These are phyloP conservation scores for Trichoderma oligosporum DNA, from an alignment of 2,329 filamentous ascomycete genomes.

Conservation along the genomic window DNA sequence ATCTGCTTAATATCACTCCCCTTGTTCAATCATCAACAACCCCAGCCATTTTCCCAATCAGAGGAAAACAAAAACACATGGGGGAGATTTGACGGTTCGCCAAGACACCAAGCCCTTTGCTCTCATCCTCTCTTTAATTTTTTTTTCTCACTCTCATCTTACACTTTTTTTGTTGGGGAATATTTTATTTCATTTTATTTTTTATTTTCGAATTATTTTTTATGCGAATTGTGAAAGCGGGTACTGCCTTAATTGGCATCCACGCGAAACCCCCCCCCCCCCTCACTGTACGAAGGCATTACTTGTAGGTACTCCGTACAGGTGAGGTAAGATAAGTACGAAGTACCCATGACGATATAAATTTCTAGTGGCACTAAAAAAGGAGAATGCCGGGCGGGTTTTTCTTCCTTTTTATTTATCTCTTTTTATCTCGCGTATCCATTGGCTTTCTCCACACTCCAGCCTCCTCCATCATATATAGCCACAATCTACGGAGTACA, in stretches of 20 bases:
- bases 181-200: no score
- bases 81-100: not conserved
- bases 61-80: not conserved
- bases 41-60: not conserved
- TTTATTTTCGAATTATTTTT: not conserved
- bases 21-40: not conserved
- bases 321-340: not conserved
- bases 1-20: not conserved
- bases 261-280: conserved; percentile 9
- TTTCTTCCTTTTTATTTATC: not conserved
- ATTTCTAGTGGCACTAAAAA: not conserved
- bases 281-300: not conserved
- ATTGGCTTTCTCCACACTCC: conserved; percentile 2
- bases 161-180: not conserved
- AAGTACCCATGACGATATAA: not conserved
- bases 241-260: conserved; percentile 6
- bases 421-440: conserved; percentile 14
- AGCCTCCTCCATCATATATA: conserved; percentile 1
- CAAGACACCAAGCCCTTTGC: no score
- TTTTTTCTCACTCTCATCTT: not conserved
- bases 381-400: not conserved
- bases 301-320: not conserved
- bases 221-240: conserved; percentile 3
- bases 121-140: not conserved
- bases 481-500: no score